Evolutionary conservation across 192 early-diverging fungal genomes (phyloP), one percentile per base, ranked within the genome.

Genomic region (Coemansia sp.): DNA sequence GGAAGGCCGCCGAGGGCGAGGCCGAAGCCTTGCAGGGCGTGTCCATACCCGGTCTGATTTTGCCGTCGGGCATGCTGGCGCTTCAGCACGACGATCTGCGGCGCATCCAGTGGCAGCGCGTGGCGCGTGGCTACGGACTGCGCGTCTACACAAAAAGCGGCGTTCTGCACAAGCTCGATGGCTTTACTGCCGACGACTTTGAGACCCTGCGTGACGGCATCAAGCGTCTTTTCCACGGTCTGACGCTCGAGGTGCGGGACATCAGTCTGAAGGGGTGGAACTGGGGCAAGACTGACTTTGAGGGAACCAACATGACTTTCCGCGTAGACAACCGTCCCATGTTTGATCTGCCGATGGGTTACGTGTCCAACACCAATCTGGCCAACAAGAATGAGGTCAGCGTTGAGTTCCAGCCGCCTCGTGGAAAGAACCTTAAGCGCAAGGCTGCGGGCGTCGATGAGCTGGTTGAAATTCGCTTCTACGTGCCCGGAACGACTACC

Each of bases 231-330:
- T 95, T 95, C 74, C 80, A 85, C 42, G 75, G 74, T n/a, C 67
- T 91, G 43, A 78, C 72, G 0, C 67, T 98, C 17, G 93, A 97
- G 59, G 65, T 74, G 22, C 89, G 87, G 62, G 94, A 99, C 59
- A 68, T 91, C 46, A 92, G 92, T 59, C 69, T 95, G 10, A 88
- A 87, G 59, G 96, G 96, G 25, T 95, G 93, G 89, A 97, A 99
- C 81, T 99, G 96, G 96, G 96, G 96, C 52, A 84, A 87, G 63
- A 82, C 87, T 18, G 91, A 91, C 43, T 91, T 93, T 61, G 82
- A 89, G 64, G 86, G 88, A 74, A 82, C 83, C 25, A 68, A 84
- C 33, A 71, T 99, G 66, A 65, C 85, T 8, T 99, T 99, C 80
- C 89, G 83, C 25, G 91, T 84, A 25, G 88, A 89, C 55, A 73